A percentile compares a stretch with the other conserved stretches of the same genome.
phyloP scores from a whole-genome alignment of 345 rosid species.

The Fremontodendron californicum region DNA sequence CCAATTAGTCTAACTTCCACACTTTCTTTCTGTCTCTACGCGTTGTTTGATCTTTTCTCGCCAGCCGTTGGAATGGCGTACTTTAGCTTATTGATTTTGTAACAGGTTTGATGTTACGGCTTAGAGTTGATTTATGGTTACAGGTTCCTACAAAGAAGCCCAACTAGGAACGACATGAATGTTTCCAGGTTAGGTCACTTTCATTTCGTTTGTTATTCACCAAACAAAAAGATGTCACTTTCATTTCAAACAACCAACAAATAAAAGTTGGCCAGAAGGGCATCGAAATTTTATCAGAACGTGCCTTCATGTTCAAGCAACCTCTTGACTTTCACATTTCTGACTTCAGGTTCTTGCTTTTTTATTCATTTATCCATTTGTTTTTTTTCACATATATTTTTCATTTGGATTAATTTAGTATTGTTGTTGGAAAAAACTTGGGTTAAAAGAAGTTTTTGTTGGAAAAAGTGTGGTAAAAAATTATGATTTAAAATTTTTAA shows the following conservation, averaged over 20 bases:
- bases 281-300: neutral
- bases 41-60: neutral
- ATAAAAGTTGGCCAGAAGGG: neutral
- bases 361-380: neutral
- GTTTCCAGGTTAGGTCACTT: neutral
- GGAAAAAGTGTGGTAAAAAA: too few relatives aligned
- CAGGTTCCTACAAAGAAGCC: neutral
- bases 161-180: neutral
- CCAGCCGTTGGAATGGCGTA: neutral
- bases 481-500: too few relatives aligned
- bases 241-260: neutral
- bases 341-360: neutral
- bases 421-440: too few relatives aligned
- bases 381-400: neutral
- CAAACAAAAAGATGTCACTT: neutral
- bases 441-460: too few relatives aligned
- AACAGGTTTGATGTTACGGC: neutral
- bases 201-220: neutral
- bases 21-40: neutral
- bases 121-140: neutral
- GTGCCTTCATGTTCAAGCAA: neutral
- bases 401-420: too few relatives aligned
- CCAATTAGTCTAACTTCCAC: neutral
- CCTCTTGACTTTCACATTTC: neutral
- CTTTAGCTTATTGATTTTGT: neutral